Conservation (phyloP, 129 eudicot genomes). For the Tagetes erecta region DNA sequence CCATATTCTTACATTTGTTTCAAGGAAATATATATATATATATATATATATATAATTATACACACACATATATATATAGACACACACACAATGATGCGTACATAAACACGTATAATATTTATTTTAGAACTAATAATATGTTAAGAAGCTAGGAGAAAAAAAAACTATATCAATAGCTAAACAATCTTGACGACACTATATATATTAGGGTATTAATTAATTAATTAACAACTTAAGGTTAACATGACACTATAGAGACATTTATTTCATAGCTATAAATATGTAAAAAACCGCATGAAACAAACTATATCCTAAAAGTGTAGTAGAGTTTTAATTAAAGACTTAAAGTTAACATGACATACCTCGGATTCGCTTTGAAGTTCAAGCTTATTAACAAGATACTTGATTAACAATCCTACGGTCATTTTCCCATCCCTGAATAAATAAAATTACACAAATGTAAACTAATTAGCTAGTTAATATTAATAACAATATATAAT, state of each 20-base stretch:
- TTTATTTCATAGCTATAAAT: no score
- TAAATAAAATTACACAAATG: background rate
- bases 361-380: slow-evolving; percentile 89
- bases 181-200: background rate
- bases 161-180: background rate
- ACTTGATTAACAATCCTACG: slow-evolving; percentile 69
- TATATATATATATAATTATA: background rate
- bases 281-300: no score
- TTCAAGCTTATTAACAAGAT: slow-evolving; percentile 79
- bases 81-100: no score
- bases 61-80: background rate
- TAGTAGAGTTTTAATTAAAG: background rate
- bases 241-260: no score
- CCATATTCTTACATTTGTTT: slow-evolving; percentile 25
- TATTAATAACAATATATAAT: background rate
- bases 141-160: background rate
- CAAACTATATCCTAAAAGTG: no score
- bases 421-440: slow-evolving; percentile 88
- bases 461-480: background rate
- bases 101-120: no score
- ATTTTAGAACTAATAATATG: no score
- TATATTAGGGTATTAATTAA: no score
- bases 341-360: slow-evolving; percentile 24
- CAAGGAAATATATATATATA: background rate
- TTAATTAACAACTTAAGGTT: no score